A percentile compares a stretch with the other conserved stretches of the same genome.
Conservation (phyloP, 2,329 filamentous ascomycete genomes). For the Colletotrichum gloeosporioides region DNA sequence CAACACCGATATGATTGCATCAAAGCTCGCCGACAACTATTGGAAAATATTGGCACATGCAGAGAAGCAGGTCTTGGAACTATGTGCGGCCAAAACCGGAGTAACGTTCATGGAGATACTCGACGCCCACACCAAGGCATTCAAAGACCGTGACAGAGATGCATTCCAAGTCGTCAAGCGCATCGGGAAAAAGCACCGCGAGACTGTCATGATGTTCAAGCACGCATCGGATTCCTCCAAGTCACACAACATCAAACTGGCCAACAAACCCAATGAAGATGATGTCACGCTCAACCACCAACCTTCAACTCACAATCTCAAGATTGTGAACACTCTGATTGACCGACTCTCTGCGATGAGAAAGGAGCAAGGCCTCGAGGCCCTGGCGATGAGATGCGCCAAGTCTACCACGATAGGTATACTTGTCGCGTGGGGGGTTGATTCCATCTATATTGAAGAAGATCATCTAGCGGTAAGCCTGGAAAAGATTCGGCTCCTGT, state of each 20-base stretch:
- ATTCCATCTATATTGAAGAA: not conserved
- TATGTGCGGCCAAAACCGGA: not conserved
- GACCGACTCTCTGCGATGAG: not conserved
- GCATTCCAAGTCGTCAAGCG: not conserved
- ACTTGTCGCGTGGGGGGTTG: not conserved
- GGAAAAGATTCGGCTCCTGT: not conserved
- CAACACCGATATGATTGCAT: not conserved
- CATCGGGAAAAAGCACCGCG: not conserved
- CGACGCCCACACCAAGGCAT: not conserved
- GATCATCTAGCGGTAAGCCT: not conserved
- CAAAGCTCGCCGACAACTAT: not conserved
- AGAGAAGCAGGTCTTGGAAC: not conserved
- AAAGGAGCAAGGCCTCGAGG: not conserved
- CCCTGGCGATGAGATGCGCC: not conserved
- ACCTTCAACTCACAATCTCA: not conserved
- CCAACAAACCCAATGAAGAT: not conserved
- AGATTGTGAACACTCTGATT: not conserved
- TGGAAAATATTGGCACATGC: not conserved
- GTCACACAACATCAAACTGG: not conserved
- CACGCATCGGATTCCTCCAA: not conserved
- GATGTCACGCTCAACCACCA: not conserved
- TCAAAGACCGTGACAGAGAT: not conserved
- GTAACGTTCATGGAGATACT: not conserved
- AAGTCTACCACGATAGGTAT: not conserved
- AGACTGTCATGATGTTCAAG: not conserved